Base-by-base conservation (phyloP, 1,284 basidiomycete species). In the Sanghuangporus baumii region DNA sequence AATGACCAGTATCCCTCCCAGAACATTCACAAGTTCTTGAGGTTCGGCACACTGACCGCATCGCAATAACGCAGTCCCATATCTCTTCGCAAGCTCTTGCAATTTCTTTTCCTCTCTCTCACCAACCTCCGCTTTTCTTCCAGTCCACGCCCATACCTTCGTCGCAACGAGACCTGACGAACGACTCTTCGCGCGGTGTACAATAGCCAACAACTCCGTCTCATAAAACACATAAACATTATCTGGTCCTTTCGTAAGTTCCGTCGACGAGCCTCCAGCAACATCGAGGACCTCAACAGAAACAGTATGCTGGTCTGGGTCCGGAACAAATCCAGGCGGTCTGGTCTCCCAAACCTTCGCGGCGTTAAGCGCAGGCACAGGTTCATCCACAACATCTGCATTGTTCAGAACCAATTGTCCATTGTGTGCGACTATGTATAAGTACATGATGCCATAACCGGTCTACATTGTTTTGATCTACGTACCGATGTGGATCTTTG, bases 131-230 rank as follows among this genome's bases (percentile, higher is more conserved):
- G 80, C 77, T 43, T 76, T 77, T 60, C 78, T 81, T 0, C 90
- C 90, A 26, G 75, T 74, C 90, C 90, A 93, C 20, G 81, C 82
- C 88, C 89, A 92, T 11, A 93, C 81, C 31, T 78, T 80, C 5
- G 84, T 91, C 26, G 77, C 75, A 2, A 85, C 89, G 20, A 93
- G 76, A n/a, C 87, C 86, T 34, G 73, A 85, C 14, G 79, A 76
- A 61, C 77, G 82, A 0, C 81, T 81, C 70, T 91, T 92, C 23
- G 75, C 79, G 5, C 90, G 81, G 69, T 90, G 82, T 11, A 92
- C 77, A 56, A 92, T 76, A 1, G 81, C 83, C 20, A 91, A 74
- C 5, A 85, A 74, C 69, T 93, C 90, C 1, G 79, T 76, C 59
- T 93, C 89, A 68, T 92, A 88, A 71, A 92, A 89, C 14, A 89